Evolutionary conservation across 352 stramenopile genomes (phyloP).

Genomic region (Phytophthora hybrid): DNA sequence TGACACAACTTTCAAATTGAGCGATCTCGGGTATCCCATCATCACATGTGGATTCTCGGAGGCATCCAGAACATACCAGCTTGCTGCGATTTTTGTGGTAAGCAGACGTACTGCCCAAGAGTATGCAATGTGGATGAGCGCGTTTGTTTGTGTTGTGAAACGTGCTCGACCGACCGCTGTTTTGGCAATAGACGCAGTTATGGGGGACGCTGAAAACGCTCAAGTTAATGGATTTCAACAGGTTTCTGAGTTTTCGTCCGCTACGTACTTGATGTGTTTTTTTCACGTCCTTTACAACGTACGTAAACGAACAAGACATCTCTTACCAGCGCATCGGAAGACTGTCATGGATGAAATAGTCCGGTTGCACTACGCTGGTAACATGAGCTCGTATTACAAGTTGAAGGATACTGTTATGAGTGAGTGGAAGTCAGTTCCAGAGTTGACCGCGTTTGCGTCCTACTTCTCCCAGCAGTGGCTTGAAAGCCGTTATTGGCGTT

Average conservation of each 20-base stretch:
- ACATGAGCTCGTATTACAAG: neutral
- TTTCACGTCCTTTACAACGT: slow-evolving; percentile 17
- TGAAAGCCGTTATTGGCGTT: neutral
- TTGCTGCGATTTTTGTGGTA: neutral
- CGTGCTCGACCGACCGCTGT: neutral
- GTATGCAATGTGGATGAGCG: slow-evolving; percentile 5
- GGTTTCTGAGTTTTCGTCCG: neutral
- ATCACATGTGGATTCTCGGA: slow-evolving; percentile 1
- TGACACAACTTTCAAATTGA: slow-evolving; percentile 12
- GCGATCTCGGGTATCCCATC: slow-evolving; percentile 6
- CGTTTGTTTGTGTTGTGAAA: neutral
- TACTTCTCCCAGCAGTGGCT: slow-evolving; percentile 10
- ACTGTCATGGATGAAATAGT: neutral
- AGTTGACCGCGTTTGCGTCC: neutral
- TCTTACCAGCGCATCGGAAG: neutral
- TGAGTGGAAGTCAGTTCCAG: neutral
- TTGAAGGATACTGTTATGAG: neutral
- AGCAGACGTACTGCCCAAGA: neutral
- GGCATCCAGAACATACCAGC: neutral
- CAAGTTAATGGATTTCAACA: neutral
- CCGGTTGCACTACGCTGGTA: neutral
- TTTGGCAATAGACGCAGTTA: neutral
- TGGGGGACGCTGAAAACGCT: slow-evolving; percentile 1
- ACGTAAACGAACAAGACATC: neutral
- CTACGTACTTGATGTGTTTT: neutral